Percentiles rank a stretch among this genome's conserved stretches.
phyloP scores from a whole-genome alignment of 2,329 filamentous ascomycete species.

The Colletotrichum sp. region DNA sequence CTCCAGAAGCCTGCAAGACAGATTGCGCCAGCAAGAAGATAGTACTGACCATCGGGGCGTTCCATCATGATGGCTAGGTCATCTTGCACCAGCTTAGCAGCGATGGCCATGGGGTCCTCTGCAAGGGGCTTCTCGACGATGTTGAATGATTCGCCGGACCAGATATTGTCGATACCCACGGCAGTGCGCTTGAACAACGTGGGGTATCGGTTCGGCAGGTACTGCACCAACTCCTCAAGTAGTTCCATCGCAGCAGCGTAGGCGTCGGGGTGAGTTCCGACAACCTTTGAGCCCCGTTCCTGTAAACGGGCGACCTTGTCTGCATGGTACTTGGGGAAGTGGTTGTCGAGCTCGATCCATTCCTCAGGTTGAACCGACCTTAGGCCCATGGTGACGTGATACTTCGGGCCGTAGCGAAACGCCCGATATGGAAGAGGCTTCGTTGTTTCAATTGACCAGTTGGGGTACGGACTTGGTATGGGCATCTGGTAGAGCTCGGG shows the following conservation, averaged over 20 bases:
- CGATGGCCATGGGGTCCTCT: conserved; percentile 82
- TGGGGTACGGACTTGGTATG: conserved; percentile 63
- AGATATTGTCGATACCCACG: conserved; percentile 72
- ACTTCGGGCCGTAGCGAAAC: conserved; percentile 78
- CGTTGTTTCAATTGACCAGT: conserved; percentile 72
- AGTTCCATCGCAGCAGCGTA: conserved; percentile 77
- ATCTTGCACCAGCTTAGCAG: conserved; percentile 77
- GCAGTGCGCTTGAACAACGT: conserved; percentile 68
- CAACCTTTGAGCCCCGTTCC: conserved; percentile 72
- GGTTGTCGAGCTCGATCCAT: conserved; percentile 87
- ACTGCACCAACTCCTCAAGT: conserved; percentile 73
- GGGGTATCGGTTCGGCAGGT: conserved; percentile 79
- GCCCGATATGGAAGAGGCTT: conserved; percentile 80
- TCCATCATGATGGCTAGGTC: conserved; percentile 88
- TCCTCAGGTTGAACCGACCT: conserved; percentile 73
- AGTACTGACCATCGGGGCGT: conserved; percentile 76
- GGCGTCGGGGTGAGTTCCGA: conserved; percentile 71
- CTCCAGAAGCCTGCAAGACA: conserved; percentile 86
- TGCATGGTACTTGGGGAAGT: conserved; percentile 75
- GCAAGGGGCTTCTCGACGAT: conserved; percentile 65
- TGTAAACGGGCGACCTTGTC: conserved; percentile 73
- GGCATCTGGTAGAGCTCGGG: conserved; percentile 59
- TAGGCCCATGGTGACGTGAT: conserved; percentile 79
- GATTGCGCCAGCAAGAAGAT: conserved; percentile 78
- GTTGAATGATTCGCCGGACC: conserved; percentile 76